phyloP scores from a whole-genome alignment of 1,139 yeast genomes.

The Kluyveromyces marxianus region DNA sequence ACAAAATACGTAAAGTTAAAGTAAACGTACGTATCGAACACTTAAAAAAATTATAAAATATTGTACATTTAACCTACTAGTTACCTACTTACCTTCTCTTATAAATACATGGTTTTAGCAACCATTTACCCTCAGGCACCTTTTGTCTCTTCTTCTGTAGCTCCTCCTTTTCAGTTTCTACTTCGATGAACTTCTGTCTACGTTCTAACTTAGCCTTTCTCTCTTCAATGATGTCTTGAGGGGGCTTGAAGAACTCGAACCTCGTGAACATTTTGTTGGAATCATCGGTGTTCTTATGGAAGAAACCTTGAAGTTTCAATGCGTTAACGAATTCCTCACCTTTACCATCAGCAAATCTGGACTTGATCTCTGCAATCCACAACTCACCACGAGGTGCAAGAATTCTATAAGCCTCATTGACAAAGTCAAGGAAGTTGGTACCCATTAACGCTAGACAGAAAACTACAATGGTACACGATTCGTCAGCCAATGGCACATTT shows the following conservation, averaged over 20 bases:
- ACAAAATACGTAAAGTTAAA: not conserved
- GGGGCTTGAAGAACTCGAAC: constrained; percentile 88
- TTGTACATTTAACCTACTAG: not conserved
- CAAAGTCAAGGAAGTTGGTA: constrained; percentile 85
- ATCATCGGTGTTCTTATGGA: constrained; percentile 83
- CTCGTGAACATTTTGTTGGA: constrained; percentile 88
- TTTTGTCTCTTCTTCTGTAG: constrained; percentile 48
- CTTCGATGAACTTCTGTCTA: constrained; percentile 65
- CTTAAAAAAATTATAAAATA: not conserved
- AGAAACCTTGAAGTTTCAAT: constrained; percentile 70
- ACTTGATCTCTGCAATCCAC: constrained; percentile 97
- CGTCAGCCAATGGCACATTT: constrained; percentile 75
- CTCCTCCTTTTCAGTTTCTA: constrained; percentile 52
- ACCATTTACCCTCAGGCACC: constrained; percentile 76
- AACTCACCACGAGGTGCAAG: constrained; percentile 86
- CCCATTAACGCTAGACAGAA: constrained; percentile 97
- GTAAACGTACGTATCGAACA: not conserved
- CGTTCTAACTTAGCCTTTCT: constrained; percentile 56
- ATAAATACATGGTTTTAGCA: constrained; percentile 90
- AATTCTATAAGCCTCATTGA: constrained; percentile 81
- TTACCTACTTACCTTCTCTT: constrained; percentile 56
- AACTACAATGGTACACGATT: constrained; percentile 74
- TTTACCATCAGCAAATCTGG: constrained; percentile 63
- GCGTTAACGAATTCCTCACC: constrained; percentile 75
- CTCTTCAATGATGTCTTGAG: constrained; percentile 60